Evolutionary conservation across 768 basidiomycete genomes (phyloP).

Genomic region (Suillus weaverae): DNA sequence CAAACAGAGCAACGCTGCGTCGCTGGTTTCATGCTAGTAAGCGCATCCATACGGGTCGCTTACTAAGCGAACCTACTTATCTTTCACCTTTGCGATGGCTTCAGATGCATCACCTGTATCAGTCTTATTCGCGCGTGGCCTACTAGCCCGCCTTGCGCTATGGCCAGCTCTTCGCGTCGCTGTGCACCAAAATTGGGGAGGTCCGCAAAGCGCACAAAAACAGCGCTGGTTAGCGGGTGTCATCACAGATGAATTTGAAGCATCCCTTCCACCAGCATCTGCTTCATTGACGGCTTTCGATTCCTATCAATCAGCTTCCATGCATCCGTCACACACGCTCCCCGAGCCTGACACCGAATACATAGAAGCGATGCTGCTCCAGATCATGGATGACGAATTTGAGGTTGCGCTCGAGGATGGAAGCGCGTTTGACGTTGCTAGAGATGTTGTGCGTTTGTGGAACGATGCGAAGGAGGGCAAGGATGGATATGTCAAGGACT

Average conservation of each 20-base stretch:
- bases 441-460: slow-evolving; percentile 73
- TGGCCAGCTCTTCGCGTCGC: slow-evolving; percentile 90
- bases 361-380: slow-evolving; percentile 77
- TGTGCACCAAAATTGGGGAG: slow-evolving; percentile 86
- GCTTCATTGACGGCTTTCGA: not conserved
- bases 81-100: not conserved
- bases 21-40: too few relatives aligned
- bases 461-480: slow-evolving; percentile 47
- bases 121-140: slow-evolving; percentile 83
- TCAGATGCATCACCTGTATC: slow-evolving; percentile 41
- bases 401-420: slow-evolving; percentile 83
- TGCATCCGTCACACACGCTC: slow-evolving; percentile 6
- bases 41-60: not conserved
- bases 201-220: slow-evolving; percentile 68
- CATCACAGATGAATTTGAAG: slow-evolving; percentile 78
- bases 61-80: not conserved
- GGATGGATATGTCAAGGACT: slow-evolving; percentile 50
- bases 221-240: slow-evolving; percentile 82
- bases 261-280: slow-evolving; percentile 39
- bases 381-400: slow-evolving; percentile 87
- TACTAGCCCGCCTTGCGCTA: slow-evolving; percentile 74
- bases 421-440: slow-evolving; percentile 71
- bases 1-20: too few relatives aligned
- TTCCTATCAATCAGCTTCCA: not conserved
- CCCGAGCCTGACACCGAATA: slow-evolving; percentile 64